Percentiles rank a stretch among this genome's conserved stretches.
Evolutionary conservation across 495 filamentous ascomycete species (phyloP).

Genomic region (Aspergillus baeticus): DNA sequence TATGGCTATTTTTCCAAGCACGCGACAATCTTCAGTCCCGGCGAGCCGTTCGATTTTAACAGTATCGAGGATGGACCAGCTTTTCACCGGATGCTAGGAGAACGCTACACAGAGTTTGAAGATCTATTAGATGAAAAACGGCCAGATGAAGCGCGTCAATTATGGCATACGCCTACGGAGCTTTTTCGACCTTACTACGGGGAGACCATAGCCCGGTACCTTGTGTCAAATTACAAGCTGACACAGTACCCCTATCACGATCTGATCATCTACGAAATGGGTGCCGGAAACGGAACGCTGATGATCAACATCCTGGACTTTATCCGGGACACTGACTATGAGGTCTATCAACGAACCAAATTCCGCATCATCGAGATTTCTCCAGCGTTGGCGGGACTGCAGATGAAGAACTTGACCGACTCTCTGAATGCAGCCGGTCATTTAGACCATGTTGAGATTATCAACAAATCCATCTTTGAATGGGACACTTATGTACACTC

Average conservation of each 20-base stretch:
- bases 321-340: conserved; percentile 83
- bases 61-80: conserved; percentile 74
- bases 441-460: conserved; percentile 81
- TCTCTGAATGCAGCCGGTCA: conserved; percentile 70
- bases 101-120: conserved; percentile 86
- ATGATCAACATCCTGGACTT: conserved; percentile 98
- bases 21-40: conserved; percentile 91
- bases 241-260: conserved; percentile 94
- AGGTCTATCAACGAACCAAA: conserved; percentile 90
- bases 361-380: conserved; percentile 97
- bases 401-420: conserved; percentile 65
- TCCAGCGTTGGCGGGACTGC: conserved; percentile 70
- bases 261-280: conserved; percentile 98
- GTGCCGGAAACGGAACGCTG: conserved; percentile 93
- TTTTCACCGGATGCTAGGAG: conserved; percentile 72
- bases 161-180: conserved; percentile 99
- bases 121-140: conserved; percentile 72
- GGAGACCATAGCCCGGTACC: conserved; percentile 90
- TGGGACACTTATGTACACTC: conserved; percentile 83
- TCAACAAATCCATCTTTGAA: conserved; percentile 91
- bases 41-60: conserved; percentile 90
- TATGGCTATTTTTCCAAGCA: conserved; percentile 99
- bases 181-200: conserved; percentile 96
- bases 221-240: conserved; percentile 93
- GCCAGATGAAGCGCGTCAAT: conserved; percentile 75